phyloP scores from a whole-genome alignment of 371 early-diverging fungal genomes.

The Saksenaea vasiformis region DNA sequence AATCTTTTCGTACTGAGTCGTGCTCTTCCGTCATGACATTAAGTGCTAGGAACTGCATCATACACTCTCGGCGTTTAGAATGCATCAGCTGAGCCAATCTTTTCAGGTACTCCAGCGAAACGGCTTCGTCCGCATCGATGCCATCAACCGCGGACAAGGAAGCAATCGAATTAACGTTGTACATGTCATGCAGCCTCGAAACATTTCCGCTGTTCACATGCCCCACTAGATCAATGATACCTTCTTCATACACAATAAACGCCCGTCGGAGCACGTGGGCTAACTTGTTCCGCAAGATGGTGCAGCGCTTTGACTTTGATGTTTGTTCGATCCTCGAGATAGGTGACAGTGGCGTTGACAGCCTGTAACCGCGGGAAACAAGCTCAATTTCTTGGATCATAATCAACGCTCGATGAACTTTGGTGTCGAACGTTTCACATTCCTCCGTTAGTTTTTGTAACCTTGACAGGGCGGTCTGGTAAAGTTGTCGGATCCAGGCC shows the following conservation, averaged over 20 bases:
- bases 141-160: conserved; percentile 34
- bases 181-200: conserved; percentile 45
- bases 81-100: conserved; percentile 45
- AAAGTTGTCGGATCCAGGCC: conserved; percentile 50
- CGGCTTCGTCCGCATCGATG: conserved; percentile 15
- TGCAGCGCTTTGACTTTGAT: conserved; percentile 55
- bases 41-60: conserved; percentile 48
- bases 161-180: conserved; percentile 43
- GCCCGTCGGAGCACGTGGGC: conserved; percentile 38
- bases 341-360: conserved; percentile 64
- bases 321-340: conserved; percentile 70
- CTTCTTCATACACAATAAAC: conserved; percentile 44
- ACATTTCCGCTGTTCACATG: conserved; percentile 35
- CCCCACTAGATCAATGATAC: conserved; percentile 41
- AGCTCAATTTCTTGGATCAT: conserved; percentile 75
- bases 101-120: conserved; percentile 42
- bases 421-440: conserved; percentile 56
- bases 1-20: conserved; percentile 29
- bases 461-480: conserved; percentile 49
- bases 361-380: conserved; percentile 70
- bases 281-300: conserved; percentile 31
- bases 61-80: conserved; percentile 48
- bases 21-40: conserved; percentile 35
- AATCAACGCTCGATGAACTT: conserved; percentile 61
- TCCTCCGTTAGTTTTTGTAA: conserved; percentile 54